phyloP scores from a whole-genome alignment of 2,329 filamentous ascomycete genomes.

The Trichoderma atroviride region DNA sequence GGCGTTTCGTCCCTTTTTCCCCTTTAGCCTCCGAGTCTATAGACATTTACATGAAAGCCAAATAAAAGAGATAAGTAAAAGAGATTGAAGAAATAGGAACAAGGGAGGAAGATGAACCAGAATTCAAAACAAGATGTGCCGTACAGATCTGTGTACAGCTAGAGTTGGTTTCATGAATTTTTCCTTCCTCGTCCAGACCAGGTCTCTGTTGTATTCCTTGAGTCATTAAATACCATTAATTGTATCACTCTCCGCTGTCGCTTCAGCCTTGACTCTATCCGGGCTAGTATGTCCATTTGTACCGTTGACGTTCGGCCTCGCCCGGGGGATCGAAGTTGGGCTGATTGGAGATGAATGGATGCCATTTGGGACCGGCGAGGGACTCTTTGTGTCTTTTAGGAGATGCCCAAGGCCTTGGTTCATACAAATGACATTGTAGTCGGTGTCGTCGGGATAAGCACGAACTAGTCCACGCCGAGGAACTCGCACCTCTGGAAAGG shows the following conservation, averaged over 20 bases:
- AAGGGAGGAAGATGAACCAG: not conserved
- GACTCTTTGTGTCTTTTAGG: constrained; percentile 49
- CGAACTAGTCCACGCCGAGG: constrained; percentile 58
- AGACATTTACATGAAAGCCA: constrained; percentile 23
- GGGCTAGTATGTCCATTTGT: constrained; percentile 31
- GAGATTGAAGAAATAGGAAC: not conserved
- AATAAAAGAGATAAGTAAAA: constrained; percentile 1
- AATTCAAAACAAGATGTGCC: not conserved
- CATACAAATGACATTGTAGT: constrained; percentile 57
- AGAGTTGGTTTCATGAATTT: constrained; percentile 1
- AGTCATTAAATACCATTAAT: constrained; percentile 39
- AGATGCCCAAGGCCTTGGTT: constrained; percentile 62
- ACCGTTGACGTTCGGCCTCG: constrained; percentile 39
- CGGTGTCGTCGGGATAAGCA: constrained; percentile 58
- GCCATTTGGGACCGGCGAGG: constrained; percentile 49
- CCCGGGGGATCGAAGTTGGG: constrained; percentile 37
- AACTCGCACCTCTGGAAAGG: constrained; percentile 58
- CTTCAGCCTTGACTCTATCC: constrained; percentile 29
- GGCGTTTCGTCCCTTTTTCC: not conserved
- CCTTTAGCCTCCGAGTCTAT: constrained; percentile 17
- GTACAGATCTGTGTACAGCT: constrained; percentile 18
- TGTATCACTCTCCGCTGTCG: constrained; percentile 33
- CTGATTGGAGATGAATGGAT: constrained; percentile 51
- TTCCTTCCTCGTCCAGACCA: constrained; percentile 5
- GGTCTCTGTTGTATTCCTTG: constrained; percentile 4